Base-by-base conservation (phyloP, 352 stramenopile species). In the Pythium aquatile region DNA sequence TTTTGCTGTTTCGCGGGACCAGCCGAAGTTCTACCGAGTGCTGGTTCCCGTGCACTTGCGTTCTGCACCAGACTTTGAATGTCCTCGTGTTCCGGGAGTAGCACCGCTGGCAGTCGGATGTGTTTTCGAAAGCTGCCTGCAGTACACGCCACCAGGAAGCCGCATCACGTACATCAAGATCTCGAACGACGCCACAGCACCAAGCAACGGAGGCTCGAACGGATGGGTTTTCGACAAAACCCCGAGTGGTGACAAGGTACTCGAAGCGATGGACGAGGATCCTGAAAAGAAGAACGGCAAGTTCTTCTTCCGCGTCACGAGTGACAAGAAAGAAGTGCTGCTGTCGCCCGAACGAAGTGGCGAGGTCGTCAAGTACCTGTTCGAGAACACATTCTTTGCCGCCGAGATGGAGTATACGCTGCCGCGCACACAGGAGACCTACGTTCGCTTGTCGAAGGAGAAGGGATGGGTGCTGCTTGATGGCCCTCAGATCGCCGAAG, bases 391-490 rank as follows among this genome's bases (percentile, higher is more conserved):
- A 8, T 87, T 92, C n/a, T 87, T 92, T 57, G 68, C 78, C 9
- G 81, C 81, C n/a, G 81, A 91, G 66, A 87, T 92, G 73, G 79
- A 92, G 74, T 94, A 91, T 67, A 90, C 82, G 32, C 60, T 91
- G 49, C 85, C 85, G 35, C 77, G 79, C 26, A 88, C 81, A 4
- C 73, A 91, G 42, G 75, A 90, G 47, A 88, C 78, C 35, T 94
- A 88, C 60, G 81, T 91, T 14, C 77, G 81, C 3, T 68, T 94
- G 0, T 74, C 79, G 29, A 92, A 91, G 63, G 83, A 94, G 55
- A 90, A 92, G 69, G 85, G 85, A 1, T 94, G 85, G 85, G 73
- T 94, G 0, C 68, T 66, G 5, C 72, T 94, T 5, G 83, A 94
- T 39, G 37, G 68, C 0, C 69, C 61, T 0, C 16, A 66, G 20